Evolutionary conservation across 2,329 filamentous ascomycete species (phyloP), one percentile per base, ranked within the genome.

Genomic region (Neonectria faginata): DNA sequence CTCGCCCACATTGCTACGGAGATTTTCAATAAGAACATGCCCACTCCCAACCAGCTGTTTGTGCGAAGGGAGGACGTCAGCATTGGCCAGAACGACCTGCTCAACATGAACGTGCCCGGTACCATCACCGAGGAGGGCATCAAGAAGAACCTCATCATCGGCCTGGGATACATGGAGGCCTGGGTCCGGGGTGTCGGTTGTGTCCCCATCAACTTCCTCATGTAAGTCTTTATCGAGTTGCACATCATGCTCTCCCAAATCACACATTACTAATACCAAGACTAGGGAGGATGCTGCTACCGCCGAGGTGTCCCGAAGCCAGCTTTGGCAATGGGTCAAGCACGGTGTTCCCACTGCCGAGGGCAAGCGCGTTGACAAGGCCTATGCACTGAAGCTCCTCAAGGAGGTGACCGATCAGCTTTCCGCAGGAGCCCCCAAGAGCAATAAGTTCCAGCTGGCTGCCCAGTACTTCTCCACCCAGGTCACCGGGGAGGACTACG

Each of bases 11-110:
- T 98, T 74, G 95, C 96, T 22, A 89, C 89, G 44, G 95, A 97
- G 52, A 87, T 98, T 75, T 99, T 99, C 88, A 97, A 98, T 88
- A 91, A 94, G 84, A 84, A 98, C 85, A 99, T 99, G 96, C 96
- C 96, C 10, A 97, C 95, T 3, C 94, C 96, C 52, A 99, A 99
- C 85, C 96, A 99, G 83, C 89, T 97, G 75, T 96, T 95, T 79
- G 84, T 93, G 67, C 92, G 94, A 69, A 91, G 94, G 67, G 94
- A 97, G 80, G 95, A 98, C 52, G 94, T 97, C 65, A 83, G 88
- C 76, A 90, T 99, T 75, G 90, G 90, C 51, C 90, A 89, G 75
- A 97, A 96, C 75, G 96, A 98, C 77, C 87, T 99, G 57, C 88
- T 98, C 65, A 98, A 98, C 87, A 98, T 97, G 92, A 98, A 98